phyloP scores from a whole-genome alignment of 768 basidiomycete genomes.

The Suillus lakei region DNA sequence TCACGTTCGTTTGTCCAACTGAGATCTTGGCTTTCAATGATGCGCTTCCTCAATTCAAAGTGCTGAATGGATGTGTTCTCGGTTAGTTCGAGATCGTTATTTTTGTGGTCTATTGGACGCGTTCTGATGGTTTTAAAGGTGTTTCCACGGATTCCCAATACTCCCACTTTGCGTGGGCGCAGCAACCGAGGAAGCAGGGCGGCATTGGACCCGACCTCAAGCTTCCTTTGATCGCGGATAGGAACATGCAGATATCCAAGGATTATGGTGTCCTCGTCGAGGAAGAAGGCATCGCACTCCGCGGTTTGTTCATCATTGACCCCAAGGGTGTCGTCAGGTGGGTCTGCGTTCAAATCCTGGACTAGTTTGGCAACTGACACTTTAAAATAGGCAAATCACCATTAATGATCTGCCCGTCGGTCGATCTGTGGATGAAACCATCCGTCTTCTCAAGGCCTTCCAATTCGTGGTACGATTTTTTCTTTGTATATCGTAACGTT shows the following conservation, averaged over 20 bases:
- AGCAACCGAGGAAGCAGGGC: slow-evolving; percentile 80
- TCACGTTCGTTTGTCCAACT: slow-evolving; percentile 92
- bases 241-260: slow-evolving; percentile 76
- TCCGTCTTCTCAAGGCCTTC: slow-evolving; percentile 92
- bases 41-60: slow-evolving; percentile 74
- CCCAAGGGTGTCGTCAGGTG: slow-evolving; percentile 78
- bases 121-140: slow-evolving; percentile 39
- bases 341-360: background rate
- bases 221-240: slow-evolving; percentile 83
- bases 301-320: slow-evolving; percentile 87
- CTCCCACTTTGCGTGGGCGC: slow-evolving; percentile 88
- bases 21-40: slow-evolving; percentile 97
- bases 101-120: background rate
- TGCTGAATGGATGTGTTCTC: slow-evolving; percentile 75
- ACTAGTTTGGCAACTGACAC: background rate
- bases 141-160: slow-evolving; percentile 91
- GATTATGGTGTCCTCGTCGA: slow-evolving; percentile 91
- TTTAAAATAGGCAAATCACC: slow-evolving; percentile 69
- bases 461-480: slow-evolving; percentile 70
- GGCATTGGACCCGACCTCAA: slow-evolving; percentile 89
- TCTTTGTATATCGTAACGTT: background rate
- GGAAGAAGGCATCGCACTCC: slow-evolving; percentile 86
- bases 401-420: slow-evolving; percentile 94
- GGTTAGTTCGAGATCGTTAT: slow-evolving; percentile 49
- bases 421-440: slow-evolving; percentile 92